Base-by-base conservation (phyloP, 441 rosid species). In the Bruguiera hainesii region DNA sequence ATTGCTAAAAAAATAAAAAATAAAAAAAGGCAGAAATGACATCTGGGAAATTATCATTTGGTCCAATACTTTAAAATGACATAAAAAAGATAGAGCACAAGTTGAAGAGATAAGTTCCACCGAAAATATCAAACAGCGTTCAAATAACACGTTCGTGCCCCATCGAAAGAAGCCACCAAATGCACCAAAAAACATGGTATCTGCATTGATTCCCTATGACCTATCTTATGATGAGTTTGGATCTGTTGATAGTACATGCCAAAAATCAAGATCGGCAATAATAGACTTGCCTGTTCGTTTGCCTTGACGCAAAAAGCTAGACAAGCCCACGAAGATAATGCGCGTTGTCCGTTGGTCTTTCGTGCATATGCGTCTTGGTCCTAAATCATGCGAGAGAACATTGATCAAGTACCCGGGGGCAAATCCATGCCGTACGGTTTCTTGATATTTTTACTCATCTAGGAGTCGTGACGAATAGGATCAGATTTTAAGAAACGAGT, bases 141-240 rank as follows among this genome's bases (percentile, higher is more conserved):
- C 37, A 30, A 8, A 16, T 7, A 21, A 15, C 21, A 26, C 10
- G n/a, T 16, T 18, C 33, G n/a, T 7, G 42, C 42, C 26, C 28
- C 46, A 42, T 67, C 33, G 28, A 48, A 23, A 3, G 49, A 49
- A 3, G 48, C 48, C 9, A 21, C 15, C 15, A 23, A 10, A 26
- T 19, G 28, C 28, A 21, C 15, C 57, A 26, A 9, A 23, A 21
- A 10, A 5, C 8, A 23, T 0, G 57, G 15, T 21, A 21, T 8
- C 23, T 53, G 31, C 39, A 50, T 71, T 50, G 50, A 57, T 64
- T 71, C 69, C 42, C 30, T 20, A 21, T 31, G 50, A 39, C 30
- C 55, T 48, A n/a, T 59, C 19, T 37, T 11, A 39, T 57, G 18
- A 31, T 60, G 31, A 50, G 48, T 39, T 23, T 52, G 15, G 28